Base-by-base conservation (phyloP, 371 early-diverging fungal species). In the Parasitella parasitica region DNA sequence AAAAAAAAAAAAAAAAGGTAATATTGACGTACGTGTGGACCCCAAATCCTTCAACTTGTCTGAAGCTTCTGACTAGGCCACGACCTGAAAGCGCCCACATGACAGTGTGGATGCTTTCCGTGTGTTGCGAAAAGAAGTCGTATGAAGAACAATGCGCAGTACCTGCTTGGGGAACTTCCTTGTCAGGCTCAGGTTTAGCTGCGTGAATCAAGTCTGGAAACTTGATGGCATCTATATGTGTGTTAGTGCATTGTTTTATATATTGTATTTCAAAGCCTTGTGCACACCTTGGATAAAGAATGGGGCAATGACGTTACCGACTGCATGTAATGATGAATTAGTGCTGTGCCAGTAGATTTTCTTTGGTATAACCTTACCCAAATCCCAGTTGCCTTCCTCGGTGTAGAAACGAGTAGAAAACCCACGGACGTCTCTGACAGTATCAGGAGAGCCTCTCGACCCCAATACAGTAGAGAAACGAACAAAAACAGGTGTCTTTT, bases 371-470 rank as follows among this genome's bases (percentile, higher is more conserved):
- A n/a, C n/a, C 24, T 46, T 46, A 46, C 46, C 46, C 13, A 76
- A 30, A 59, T 77, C 87, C 66, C 77, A 84, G 43, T 74, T 74
- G 20, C 86, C 86, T 69, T 86, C 84, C 4, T 83, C 84, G 0
- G 87, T 86, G 60, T 83, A 86, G 63, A 86, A 82, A 22, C 83
- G 80, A 26, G 77, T 62, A 27, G 87, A 82, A 60, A 86, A 86
- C 4, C 87, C 87, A 43, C 82, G 81, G 11, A 76, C 78, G 54
- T 86, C 85, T 37, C 86, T 72, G 1, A 75, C 84, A 8, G 84
- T 81, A 61, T 85, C 86, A 8, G 80, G 57, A 3, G 79, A 75
- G 16, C 85, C 84, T 11, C 69, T 43, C n/a, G 52, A 64, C n/a
- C 85, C 84, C 18, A 75, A 55, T 0, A 84, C 84, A 46, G 83